Percentiles rank a stretch among this genome's conserved stretches.
Evolutionary conservation across 148 eudicot genomes (phyloP).

Genomic region (Chenopodium quinoa): DNA sequence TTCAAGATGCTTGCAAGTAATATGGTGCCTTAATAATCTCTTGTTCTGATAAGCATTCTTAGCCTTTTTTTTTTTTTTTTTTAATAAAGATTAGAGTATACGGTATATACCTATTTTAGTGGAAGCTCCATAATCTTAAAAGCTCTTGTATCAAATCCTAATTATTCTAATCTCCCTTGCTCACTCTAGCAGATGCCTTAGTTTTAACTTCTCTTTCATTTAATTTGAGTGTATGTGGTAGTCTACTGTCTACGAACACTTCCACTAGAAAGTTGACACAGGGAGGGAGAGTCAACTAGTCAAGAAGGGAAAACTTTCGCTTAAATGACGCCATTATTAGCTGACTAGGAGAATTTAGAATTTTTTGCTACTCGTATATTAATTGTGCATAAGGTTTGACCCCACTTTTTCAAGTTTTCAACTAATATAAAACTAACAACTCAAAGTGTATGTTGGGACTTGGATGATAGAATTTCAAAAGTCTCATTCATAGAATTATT

Average conservation of each 20-base stretch:
- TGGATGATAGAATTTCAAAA: background rate
- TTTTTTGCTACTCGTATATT: too few relatives aligned
- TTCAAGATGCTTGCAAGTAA: conserved; percentile 21
- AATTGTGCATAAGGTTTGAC: too few relatives aligned
- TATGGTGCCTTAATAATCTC: conserved; percentile 6
- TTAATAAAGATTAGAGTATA: conserved; percentile 20
- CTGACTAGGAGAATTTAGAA: too few relatives aligned
- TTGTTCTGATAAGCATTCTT: background rate
- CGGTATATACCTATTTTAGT: background rate
- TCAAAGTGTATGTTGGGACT: too few relatives aligned
- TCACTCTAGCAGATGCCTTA: background rate
- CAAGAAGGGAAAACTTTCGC: too few relatives aligned
- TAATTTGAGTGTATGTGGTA: too few relatives aligned
- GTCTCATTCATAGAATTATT: background rate
- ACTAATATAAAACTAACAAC: too few relatives aligned
- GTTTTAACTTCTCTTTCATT: background rate
- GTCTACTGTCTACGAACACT: too few relatives aligned
- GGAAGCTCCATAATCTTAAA: conserved; percentile 13
- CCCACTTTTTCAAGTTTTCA: too few relatives aligned
- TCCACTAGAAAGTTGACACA: too few relatives aligned
- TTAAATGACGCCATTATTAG: too few relatives aligned
- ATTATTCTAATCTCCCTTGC: background rate
- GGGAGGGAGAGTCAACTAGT: too few relatives aligned
- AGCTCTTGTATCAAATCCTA: background rate
- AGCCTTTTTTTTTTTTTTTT: background rate